These are phyloP conservation scores for Bipolaris zeicola DNA, from an alignment of 2,329 filamentous ascomycete species.

Conservation along the genomic window DNA sequence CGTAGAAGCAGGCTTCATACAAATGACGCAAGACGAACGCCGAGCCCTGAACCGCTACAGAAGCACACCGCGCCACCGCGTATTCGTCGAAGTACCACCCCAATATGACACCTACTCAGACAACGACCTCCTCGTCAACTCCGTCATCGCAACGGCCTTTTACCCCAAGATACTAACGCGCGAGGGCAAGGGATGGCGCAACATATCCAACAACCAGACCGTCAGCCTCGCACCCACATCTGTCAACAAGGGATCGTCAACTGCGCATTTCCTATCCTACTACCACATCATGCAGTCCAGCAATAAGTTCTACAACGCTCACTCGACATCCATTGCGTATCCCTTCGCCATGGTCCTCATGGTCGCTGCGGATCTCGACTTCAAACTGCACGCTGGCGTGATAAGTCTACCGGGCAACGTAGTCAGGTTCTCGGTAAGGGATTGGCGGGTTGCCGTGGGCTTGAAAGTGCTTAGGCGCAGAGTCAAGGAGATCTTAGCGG, in stretches of 20 bases:
- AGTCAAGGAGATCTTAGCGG: slow-evolving; percentile 75
- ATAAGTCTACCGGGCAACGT: slow-evolving; percentile 87
- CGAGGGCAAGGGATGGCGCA: slow-evolving; percentile 86
- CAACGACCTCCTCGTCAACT: slow-evolving; percentile 78
- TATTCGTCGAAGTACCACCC: slow-evolving; percentile 83
- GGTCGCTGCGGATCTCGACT: slow-evolving; percentile 81
- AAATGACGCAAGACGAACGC: slow-evolving; percentile 74
- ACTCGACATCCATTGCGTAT: slow-evolving; percentile 70
- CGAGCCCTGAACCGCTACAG: slow-evolving; percentile 70
- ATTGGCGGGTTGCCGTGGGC: slow-evolving; percentile 92
- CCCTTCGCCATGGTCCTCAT: slow-evolving; percentile 74
- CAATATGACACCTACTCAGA: slow-evolving; percentile 76
- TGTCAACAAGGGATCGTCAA: slow-evolving; percentile 73
- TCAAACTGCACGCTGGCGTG: slow-evolving; percentile 88
- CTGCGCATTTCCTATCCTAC: slow-evolving; percentile 83
- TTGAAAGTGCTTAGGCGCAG: slow-evolving; percentile 78
- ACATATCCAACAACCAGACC: slow-evolving; percentile 88
- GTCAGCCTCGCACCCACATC: slow-evolving; percentile 87
- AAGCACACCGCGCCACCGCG: slow-evolving; percentile 67
- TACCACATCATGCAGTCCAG: slow-evolving; percentile 96
- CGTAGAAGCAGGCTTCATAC: slow-evolving; percentile 82
- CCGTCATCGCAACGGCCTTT: slow-evolving; percentile 91
- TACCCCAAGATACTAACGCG: slow-evolving; percentile 89
- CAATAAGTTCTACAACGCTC: slow-evolving; percentile 83
- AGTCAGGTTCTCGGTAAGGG: slow-evolving; percentile 77